Evolutionary conservation across 2,329 filamentous ascomycete genomes (phyloP).

Genomic region (Talaromyces sp.): DNA sequence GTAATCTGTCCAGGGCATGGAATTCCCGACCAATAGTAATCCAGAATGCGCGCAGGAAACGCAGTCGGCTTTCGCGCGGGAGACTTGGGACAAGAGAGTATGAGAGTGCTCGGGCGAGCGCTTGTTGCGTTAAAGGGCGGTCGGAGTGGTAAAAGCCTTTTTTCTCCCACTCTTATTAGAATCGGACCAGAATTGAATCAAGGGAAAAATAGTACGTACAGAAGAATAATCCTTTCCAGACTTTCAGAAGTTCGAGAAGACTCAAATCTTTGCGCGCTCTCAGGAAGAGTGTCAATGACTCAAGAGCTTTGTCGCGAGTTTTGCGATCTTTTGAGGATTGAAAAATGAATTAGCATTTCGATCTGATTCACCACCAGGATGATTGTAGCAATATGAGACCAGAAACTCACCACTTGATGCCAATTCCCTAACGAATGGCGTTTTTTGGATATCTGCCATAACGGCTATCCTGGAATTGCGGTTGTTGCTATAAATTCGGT

Average conservation of each 20-base stretch:
- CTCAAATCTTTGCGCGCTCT: conserved; percentile 58
- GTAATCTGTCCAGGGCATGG: conserved; percentile 64
- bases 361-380: conserved; percentile 19
- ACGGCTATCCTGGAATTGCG: background rate
- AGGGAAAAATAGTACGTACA: conserved; percentile 40
- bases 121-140: conserved; percentile 79
- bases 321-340: conserved; percentile 60
- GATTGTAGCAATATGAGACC: background rate
- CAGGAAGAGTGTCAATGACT: conserved; percentile 73
- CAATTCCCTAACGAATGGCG: conserved; percentile 74
- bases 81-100: conserved; percentile 58
- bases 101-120: conserved; percentile 72
- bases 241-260: conserved; percentile 69
- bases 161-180: background rate
- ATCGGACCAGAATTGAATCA: background rate
- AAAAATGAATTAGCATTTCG: background rate
- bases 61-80: conserved; percentile 42
- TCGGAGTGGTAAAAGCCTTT: conserved; percentile 87
- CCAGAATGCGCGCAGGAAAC: conserved; percentile 63
- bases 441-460: conserved; percentile 37
- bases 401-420: conserved; percentile 69
- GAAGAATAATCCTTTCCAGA: conserved; percentile 95
- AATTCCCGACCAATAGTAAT: conserved; percentile 64
- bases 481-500: background rate
- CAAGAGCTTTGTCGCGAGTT: conserved; percentile 69